A percentile compares a stretch with the other conserved stretches of the same genome.
Evolutionary conservation across 1,139 yeast genomes (phyloP).

Genomic region (Diutina ranongensis): DNA sequence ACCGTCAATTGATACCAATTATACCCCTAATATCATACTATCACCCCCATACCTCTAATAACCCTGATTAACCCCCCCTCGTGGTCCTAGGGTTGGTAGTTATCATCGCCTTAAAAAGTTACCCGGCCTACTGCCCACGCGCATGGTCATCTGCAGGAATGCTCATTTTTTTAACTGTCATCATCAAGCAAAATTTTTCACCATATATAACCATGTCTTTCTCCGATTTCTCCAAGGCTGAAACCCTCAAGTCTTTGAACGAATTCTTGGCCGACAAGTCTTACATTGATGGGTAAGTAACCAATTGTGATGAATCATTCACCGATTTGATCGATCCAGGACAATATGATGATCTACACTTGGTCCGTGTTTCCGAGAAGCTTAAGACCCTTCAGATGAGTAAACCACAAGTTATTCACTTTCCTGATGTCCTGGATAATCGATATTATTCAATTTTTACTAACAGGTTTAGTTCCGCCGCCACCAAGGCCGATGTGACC

Average conservation of each 20-base stretch:
- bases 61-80: too few species aligned
- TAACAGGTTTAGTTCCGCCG: conserved; percentile 44
- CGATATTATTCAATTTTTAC: not conserved
- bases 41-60: too few species aligned
- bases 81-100: not conserved
- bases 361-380: conserved; percentile 96
- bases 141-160: not conserved
- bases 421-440: not conserved
- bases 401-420: conserved; percentile 28
- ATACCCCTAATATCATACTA: too few species aligned
- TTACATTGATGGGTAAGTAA: conserved; percentile 83
- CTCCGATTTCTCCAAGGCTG: conserved; percentile 70
- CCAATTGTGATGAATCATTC: conserved; percentile 10
- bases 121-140: not conserved
- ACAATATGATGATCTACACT: conserved; percentile 54
- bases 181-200: conserved; percentile 7
- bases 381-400: conserved; percentile 91
- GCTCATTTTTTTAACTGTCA: not conserved
- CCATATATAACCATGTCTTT: conserved; percentile 40
- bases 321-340: not conserved
- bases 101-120: not conserved
- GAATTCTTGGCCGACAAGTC: conserved; percentile 83
- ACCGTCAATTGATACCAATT: too few species aligned
- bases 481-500: conserved; percentile 93
- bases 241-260: conserved; percentile 79